phyloP scores from a whole-genome alignment of 2,329 filamentous ascomycete genomes.

The Aspergillus ochraceus region DNA sequence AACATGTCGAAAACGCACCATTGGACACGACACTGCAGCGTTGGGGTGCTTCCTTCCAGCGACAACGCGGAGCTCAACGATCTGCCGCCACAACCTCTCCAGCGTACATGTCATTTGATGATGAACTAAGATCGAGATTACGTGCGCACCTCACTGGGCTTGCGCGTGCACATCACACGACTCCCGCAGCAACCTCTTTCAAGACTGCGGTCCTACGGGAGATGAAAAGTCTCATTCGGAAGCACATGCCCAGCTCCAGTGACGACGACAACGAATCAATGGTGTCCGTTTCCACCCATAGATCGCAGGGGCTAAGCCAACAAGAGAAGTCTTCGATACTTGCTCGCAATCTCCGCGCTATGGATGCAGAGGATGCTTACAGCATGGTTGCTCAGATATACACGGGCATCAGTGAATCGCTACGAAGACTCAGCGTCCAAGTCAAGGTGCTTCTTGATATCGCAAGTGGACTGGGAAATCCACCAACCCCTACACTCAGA shows the following conservation, averaged over 20 bases:
- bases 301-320: conserved; percentile 67
- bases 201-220: conserved; percentile 82
- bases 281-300: conserved; percentile 77
- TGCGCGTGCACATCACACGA: conserved; percentile 77
- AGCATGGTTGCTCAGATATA: conserved; percentile 80
- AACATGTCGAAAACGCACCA: conserved; percentile 75
- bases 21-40: conserved; percentile 73
- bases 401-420: conserved; percentile 79
- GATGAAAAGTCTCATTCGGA: conserved; percentile 79
- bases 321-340: conserved; percentile 89
- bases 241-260: conserved; percentile 83
- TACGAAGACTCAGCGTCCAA: conserved; percentile 83
- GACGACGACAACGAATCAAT: conserved; percentile 93
- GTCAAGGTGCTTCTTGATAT: conserved; percentile 94
- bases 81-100: conserved; percentile 70
- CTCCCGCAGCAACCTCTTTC: conserved; percentile 78
- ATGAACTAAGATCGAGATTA: conserved; percentile 69
- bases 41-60: conserved; percentile 77
- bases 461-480: conserved; percentile 62
- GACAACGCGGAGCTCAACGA: conserved; percentile 66
- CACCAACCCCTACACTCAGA: conserved; percentile 39
- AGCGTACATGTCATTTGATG: conserved; percentile 73
- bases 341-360: conserved; percentile 79
- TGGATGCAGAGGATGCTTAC: conserved; percentile 84
- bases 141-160: conserved; percentile 73